Evolutionary conservation across 805 yeast genomes (phyloP).

Genomic region (Ogataea corticis): DNA sequence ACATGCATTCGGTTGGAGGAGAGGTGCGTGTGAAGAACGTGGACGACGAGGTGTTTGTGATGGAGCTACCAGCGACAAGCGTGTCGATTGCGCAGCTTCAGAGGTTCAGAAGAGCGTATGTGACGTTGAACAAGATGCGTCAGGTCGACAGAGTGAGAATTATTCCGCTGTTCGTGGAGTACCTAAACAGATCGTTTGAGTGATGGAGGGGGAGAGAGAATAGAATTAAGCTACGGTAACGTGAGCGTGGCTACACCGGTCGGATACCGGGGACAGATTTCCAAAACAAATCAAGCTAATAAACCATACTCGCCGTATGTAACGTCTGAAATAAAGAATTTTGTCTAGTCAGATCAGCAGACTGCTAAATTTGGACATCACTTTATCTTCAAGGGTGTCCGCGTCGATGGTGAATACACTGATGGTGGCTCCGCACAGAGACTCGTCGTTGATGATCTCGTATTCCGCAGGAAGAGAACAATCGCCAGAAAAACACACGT

Average conservation of each 20-base stretch:
- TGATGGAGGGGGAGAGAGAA: too few species aligned
- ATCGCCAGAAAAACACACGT: slow-evolving; percentile 41
- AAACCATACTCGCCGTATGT: not conserved
- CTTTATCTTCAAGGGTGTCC: slow-evolving; percentile 33
- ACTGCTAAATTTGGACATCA: slow-evolving; percentile 9
- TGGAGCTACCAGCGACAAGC: slow-evolving; percentile 60
- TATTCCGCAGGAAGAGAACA: slow-evolving; percentile 47
- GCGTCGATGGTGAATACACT: slow-evolving; percentile 49
- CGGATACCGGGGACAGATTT: too few species aligned
- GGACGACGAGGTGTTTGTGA: slow-evolving; percentile 38
- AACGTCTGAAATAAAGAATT: not conserved
- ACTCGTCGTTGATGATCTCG: slow-evolving; percentile 26
- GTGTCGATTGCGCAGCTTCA: slow-evolving; percentile 79
- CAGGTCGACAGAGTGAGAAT: slow-evolving; percentile 71
- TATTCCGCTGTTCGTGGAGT: slow-evolving; percentile 72
- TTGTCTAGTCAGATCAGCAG: slow-evolving; percentile 2
- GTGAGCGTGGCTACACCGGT: too few species aligned
- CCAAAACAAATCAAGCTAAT: too few species aligned
- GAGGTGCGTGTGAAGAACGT: slow-evolving; percentile 41
- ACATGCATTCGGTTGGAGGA: slow-evolving; percentile 49
- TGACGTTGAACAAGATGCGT: slow-evolving; percentile 78
- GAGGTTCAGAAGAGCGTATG: slow-evolving; percentile 78
- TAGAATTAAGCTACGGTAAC: too few species aligned
- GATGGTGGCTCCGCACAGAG: slow-evolving; percentile 43
- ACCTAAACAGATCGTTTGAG: slow-evolving; percentile 59